Percentiles rank a stretch among this genome's conserved stretches.
These are phyloP conservation scores for Penicillium sp. DNA, from an alignment of 2,329 filamentous ascomycete species.

Conservation along the genomic window DNA sequence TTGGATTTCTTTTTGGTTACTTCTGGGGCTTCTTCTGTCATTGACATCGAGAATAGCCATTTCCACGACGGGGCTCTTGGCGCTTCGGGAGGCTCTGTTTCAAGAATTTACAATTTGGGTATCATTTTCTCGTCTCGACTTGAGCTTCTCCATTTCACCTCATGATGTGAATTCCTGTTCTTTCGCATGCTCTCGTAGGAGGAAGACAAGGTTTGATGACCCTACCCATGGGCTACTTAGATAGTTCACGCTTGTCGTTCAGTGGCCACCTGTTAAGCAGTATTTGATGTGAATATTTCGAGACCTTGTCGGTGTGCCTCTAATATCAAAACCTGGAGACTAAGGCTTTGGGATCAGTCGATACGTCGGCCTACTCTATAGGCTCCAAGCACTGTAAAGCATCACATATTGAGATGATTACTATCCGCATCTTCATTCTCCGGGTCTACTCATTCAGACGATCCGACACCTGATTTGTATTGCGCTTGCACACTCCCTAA, in stretches of 20 bases:
- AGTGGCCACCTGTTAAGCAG: no score
- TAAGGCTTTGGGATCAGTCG: no score
- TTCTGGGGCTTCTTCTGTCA: conserved; percentile 1
- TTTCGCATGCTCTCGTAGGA: background rate
- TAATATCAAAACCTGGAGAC: no score
- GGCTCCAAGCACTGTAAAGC: no score
- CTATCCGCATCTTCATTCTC: no score
- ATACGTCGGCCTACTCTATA: no score
- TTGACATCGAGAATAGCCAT: conserved; percentile 2
- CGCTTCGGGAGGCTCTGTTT: conserved; percentile 1
- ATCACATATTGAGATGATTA: no score
- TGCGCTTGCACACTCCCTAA: no score
- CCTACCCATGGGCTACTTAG: background rate
- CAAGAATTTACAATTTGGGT: background rate
- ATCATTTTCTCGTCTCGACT: background rate
- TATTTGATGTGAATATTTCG: no score
- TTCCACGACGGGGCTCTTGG: conserved; percentile 10
- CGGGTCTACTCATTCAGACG: no score
- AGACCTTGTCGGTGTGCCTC: no score
- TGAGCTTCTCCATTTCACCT: background rate
- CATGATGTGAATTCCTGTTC: background rate
- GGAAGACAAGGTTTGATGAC: background rate
- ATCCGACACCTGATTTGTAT: no score
- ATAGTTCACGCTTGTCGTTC: background rate
- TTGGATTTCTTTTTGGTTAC: conserved; percentile 10